Base-by-base conservation (phyloP, 2,329 filamentous ascomycete species). In the Elsinoe batatas region DNA sequence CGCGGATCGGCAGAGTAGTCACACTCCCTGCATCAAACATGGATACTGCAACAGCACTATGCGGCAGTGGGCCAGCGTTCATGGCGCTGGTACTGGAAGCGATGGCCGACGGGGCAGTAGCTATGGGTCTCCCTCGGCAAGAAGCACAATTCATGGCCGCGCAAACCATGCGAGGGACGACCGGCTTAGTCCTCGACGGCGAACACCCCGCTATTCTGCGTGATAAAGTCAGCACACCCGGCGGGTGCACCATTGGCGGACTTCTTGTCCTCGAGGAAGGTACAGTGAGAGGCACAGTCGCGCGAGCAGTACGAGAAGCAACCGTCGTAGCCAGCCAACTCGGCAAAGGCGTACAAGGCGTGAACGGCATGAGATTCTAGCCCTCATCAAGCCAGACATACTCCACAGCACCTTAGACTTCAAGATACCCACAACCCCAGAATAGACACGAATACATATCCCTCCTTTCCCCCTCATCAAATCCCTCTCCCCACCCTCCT, bases 91-190 rank as follows among this genome's bases (percentile, higher is more conserved):
- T 91, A 64, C 76, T 89, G 13, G 87, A 91, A 70, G 85, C 84
- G 5, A 79, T 86, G 44, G 82, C 87, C 12, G 87, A 91, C 63
- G 87, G 86, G 5, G 87, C 82, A 3, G 85, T 91, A 1, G 85
- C 87, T 12, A 88, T 89, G 83, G 87, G 87, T 0, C 65, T 91
- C 32, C 85, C 86, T 3, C 76, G 86, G 47, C 79, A 78, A 1
- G 85, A 90, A 65, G 87, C 87, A 0, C 82, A 83, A 66, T 73
- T 80, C 58, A 90, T 91, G 85, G 86, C 86, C 22, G 84, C 86
- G 1, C 87, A 91, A 74, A 82, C 83, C 11, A 88, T 90, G 84
- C 78, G 80, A 61, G 87, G 87, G 18, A 82, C 84, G 0, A 84
- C 86, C 0, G 81, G 79, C 0, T 65, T 91, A 63, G 81, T 91